A percentile compares a stretch with the other conserved stretches of the same genome.
Conservation (phyloP, 768 basidiomycete genomes). For the Inosperma sp. region DNA sequence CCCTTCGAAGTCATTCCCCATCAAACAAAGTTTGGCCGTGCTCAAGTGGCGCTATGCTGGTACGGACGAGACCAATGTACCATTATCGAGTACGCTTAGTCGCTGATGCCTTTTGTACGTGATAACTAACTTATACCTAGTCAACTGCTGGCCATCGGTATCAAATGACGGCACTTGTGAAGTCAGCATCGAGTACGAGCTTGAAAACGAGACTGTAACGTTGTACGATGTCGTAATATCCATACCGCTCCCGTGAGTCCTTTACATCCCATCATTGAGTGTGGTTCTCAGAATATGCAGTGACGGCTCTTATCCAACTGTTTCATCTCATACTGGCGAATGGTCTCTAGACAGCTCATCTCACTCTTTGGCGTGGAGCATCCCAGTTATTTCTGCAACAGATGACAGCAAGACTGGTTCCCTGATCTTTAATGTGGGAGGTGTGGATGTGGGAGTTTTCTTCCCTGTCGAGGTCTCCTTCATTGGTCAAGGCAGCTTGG, state of each 20-base stretch:
- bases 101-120: not conserved
- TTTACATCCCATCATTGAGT: not conserved
- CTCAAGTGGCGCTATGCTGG: constrained; percentile 90
- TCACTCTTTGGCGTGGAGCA: constrained; percentile 83
- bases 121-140: constrained; percentile 36
- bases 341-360: constrained; percentile 80
- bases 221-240: constrained; percentile 84
- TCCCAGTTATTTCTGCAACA: constrained; percentile 57
- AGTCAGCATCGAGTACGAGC: constrained; percentile 95
- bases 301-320: constrained; percentile 79
- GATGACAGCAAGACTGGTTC: constrained; percentile 69
- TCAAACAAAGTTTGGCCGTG: constrained; percentile 81
- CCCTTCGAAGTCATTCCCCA: constrained; percentile 74
- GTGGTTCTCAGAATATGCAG: constrained; percentile 30
- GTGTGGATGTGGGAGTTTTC: constrained; percentile 77
- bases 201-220: constrained; percentile 77
- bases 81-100: constrained; percentile 66
- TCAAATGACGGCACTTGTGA: constrained; percentile 90
- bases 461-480: constrained; percentile 91
- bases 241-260: constrained; percentile 86
- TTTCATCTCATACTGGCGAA: constrained; percentile 68
- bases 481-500: constrained; percentile 73
- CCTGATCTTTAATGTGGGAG: constrained; percentile 86
- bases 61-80: constrained; percentile 88
- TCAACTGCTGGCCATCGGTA: constrained; percentile 96